Conservation (phyloP, 805 yeast species). For the Metschnikowia noctiluminum region DNA sequence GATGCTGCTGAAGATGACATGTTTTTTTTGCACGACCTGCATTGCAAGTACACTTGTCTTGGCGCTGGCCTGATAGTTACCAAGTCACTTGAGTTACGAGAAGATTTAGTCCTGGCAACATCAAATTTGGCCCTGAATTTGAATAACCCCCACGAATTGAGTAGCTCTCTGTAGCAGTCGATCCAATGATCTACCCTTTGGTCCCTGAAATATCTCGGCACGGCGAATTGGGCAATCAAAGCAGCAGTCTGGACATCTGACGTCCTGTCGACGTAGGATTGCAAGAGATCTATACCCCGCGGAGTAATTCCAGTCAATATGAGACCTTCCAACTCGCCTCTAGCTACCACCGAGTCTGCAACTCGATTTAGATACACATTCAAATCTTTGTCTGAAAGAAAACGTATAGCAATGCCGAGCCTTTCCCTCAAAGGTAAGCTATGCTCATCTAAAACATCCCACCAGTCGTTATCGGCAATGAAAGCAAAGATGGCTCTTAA, state of each 20-base stretch:
- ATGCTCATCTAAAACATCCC: conserved; percentile 89
- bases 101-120: conserved; percentile 65
- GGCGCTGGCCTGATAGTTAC: conserved; percentile 51
- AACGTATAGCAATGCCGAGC: conserved; percentile 85
- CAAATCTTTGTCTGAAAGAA: conserved; percentile 75
- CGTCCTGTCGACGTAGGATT: conserved; percentile 82
- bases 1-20: conserved; percentile 42
- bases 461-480: conserved; percentile 93
- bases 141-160: conserved; percentile 20
- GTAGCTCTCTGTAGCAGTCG: conserved; percentile 26
- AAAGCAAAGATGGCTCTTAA: conserved; percentile 89
- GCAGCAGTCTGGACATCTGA: conserved; percentile 93
- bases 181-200: conserved; percentile 76
- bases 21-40: conserved; percentile 77
- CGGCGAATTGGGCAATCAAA: conserved; percentile 71
- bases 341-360: conserved; percentile 63
- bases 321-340: conserved; percentile 89
- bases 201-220: conserved; percentile 79
- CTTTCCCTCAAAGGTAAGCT: conserved; percentile 85
- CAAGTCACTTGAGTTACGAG: conserved; percentile 49
- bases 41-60: conserved; percentile 76
- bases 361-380: conserved; percentile 67
- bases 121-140: conserved; percentile 65
- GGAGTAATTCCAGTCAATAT: conserved; percentile 91
- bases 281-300: conserved; percentile 73